Conservation (phyloP, 495 filamentous ascomycete genomes). For the Coniosporium apollinis region DNA sequence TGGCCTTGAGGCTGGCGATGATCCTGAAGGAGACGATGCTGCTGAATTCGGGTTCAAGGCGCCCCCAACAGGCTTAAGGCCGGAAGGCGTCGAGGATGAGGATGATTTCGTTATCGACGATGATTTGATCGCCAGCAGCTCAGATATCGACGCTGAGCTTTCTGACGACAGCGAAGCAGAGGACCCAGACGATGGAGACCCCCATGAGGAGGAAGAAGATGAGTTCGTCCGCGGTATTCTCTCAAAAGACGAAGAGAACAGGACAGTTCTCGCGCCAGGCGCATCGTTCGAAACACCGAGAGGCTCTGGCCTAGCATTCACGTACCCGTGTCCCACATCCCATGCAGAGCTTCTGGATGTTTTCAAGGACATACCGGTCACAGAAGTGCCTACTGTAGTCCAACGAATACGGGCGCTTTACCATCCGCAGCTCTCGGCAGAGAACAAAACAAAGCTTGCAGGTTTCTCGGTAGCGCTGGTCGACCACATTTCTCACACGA, state of each 20-base stretch:
- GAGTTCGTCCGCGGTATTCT: conserved; percentile 52
- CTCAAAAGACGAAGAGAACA: conserved; percentile 18
- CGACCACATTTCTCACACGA: conserved; percentile 57
- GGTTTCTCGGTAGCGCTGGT: conserved; percentile 61
- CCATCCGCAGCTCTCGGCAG: conserved; percentile 66
- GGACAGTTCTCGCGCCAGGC: conserved; percentile 14
- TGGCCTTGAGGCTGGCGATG: conserved; percentile 24
- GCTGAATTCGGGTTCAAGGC: conserved; percentile 39
- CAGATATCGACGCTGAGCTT: conserved; percentile 38
- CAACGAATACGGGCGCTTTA: conserved; percentile 78
- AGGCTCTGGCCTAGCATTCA: conserved; percentile 52
- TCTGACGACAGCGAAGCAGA: conserved; percentile 37
- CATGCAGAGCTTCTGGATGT: conserved; percentile 57
- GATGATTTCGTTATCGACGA: conserved; percentile 86
- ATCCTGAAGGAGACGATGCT: conserved; percentile 29
- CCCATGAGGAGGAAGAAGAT: conserved; percentile 37
- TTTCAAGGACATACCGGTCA: conserved; percentile 36
- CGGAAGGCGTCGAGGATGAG: conserved; percentile 56
- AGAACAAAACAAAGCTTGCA: conserved; percentile 70
- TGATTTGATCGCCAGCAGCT: conserved; percentile 56
- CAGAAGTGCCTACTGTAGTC: conserved; percentile 61
- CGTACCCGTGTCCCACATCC: conserved; percentile 65
- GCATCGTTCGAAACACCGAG: conserved; percentile 14
- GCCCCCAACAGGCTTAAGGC: conserved; percentile 15
- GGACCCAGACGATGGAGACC: conserved; percentile 24